phyloP scores from a whole-genome alignment of 768 basidiomycete species.

The Serendipita sp. region DNA sequence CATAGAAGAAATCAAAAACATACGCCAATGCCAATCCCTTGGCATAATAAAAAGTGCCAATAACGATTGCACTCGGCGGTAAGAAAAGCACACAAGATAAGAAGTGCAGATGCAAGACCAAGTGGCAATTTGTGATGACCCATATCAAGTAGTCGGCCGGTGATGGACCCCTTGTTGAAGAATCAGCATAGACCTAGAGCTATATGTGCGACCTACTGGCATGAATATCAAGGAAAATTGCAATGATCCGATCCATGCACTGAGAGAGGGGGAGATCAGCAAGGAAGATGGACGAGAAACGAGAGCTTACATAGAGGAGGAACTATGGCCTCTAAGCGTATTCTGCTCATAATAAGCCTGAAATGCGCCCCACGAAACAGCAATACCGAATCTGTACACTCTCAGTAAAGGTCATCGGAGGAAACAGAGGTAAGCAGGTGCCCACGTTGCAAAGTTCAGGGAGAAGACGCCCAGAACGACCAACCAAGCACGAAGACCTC shows the following conservation, averaged over 20 bases:
- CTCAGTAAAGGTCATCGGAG: not conserved
- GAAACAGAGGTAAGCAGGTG: not conserved
- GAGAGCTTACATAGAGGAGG: conserved; percentile 38
- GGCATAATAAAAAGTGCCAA: conserved; percentile 67
- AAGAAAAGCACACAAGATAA: conserved; percentile 46
- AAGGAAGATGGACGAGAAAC: not conserved
- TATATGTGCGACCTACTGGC: conserved; percentile 8
- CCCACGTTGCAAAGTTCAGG: not conserved
- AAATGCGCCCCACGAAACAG: conserved; percentile 21
- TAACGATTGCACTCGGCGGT: conserved; percentile 52
- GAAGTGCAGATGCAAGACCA: conserved; percentile 29
- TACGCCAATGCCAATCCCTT: conserved; percentile 53
- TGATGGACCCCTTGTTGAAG: conserved; percentile 22
- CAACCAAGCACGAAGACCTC: not conserved
- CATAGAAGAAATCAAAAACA: conserved; percentile 11
- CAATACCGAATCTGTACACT: not conserved
- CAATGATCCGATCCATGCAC: conserved; percentile 69
- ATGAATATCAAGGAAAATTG: conserved; percentile 17
- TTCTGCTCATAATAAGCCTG: conserved; percentile 53
- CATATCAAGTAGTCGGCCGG: conserved; percentile 58
- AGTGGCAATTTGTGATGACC: conserved; percentile 45
- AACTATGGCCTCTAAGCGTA: conserved; percentile 30
- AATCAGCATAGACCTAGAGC: conserved; percentile 20
- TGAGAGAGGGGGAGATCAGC: conserved; percentile 16
- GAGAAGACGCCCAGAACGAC: not conserved